Conservation (phyloP, 805 yeast species). For the Myxozyma udenii region DNA sequence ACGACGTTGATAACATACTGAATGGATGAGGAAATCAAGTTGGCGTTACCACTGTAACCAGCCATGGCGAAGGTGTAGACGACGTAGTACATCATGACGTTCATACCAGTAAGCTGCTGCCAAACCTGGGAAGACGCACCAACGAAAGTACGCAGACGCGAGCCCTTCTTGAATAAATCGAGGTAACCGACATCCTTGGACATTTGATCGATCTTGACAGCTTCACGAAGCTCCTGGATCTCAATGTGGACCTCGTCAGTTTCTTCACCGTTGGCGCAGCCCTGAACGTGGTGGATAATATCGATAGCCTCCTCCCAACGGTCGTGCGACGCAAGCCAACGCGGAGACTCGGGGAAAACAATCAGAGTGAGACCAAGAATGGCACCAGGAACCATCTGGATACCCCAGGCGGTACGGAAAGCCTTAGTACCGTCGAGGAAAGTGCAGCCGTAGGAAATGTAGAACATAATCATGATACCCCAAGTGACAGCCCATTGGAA, state of each 20-base stretch:
- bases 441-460: slow-evolving; percentile 48
- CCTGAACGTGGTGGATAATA: slow-evolving; percentile 39
- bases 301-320: slow-evolving; percentile 49
- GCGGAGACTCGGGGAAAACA: slow-evolving; percentile 43
- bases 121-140: slow-evolving; percentile 57
- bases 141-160: slow-evolving; percentile 49
- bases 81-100: slow-evolving; percentile 66
- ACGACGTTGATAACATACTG: slow-evolving; percentile 56
- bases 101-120: slow-evolving; percentile 60
- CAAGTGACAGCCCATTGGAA: slow-evolving; percentile 63
- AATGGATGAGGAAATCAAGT: slow-evolving; percentile 55
- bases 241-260: slow-evolving; percentile 50
- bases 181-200: slow-evolving; percentile 46
- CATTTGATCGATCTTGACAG: slow-evolving; percentile 52
- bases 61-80: slow-evolving; percentile 54
- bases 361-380: slow-evolving; percentile 46
- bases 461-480: slow-evolving; percentile 60
- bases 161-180: slow-evolving; percentile 52
- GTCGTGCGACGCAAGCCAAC: slow-evolving; percentile 49
- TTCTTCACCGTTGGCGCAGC: slow-evolving; percentile 14
- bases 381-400: slow-evolving; percentile 53
- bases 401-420: slow-evolving; percentile 56
- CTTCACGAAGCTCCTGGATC: slow-evolving; percentile 58
- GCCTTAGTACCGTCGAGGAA: slow-evolving; percentile 41
- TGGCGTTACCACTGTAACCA: slow-evolving; percentile 39